phyloP scores from a whole-genome alignment of 2,329 filamentous ascomycete species.

The Sporothrix globosa region DNA sequence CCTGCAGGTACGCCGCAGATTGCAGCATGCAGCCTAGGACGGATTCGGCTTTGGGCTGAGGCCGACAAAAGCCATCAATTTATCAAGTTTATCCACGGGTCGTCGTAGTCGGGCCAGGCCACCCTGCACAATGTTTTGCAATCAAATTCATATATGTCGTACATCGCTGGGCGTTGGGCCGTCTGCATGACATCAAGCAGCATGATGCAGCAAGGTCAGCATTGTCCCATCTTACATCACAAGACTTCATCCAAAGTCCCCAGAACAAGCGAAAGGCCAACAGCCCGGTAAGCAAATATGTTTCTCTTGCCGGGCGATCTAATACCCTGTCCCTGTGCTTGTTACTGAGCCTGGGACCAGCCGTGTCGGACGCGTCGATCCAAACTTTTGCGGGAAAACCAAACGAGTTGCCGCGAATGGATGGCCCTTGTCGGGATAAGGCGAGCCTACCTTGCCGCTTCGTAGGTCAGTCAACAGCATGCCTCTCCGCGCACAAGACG shows the following conservation, averaged over 20 bases:
- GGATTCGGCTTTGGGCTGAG: slow-evolving; percentile 14
- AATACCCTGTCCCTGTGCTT: slow-evolving; percentile 15
- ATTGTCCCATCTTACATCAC: neutral
- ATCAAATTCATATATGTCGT: neutral
- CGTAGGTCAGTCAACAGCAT: slow-evolving; percentile 8
- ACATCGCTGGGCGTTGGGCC: neutral
- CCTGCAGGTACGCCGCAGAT: slow-evolving; percentile 31
- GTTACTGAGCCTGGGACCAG: slow-evolving; percentile 4
- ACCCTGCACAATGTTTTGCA: slow-evolving; percentile 17
- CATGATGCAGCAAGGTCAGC: neutral
- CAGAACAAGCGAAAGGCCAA: neutral
- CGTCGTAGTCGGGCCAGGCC: slow-evolving; percentile 12
- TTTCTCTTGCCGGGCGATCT: slow-evolving; percentile 3
- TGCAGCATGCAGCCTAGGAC: slow-evolving; percentile 29
- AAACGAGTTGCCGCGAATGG: neutral
- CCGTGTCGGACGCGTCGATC: slow-evolving; percentile 19
- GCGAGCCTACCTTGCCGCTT: neutral
- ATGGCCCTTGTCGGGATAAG: neutral
- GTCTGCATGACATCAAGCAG: slow-evolving; percentile 18
- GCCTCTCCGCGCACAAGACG: neutral
- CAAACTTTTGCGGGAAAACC: slow-evolving; percentile 3
- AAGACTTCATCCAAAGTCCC: neutral
- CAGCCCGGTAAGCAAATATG: neutral
- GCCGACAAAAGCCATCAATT: neutral
- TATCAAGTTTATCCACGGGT: neutral